Evolutionary conservation across 352 stramenopile genomes (phyloP).

Genomic region (Phytophthora crassamura): DNA sequence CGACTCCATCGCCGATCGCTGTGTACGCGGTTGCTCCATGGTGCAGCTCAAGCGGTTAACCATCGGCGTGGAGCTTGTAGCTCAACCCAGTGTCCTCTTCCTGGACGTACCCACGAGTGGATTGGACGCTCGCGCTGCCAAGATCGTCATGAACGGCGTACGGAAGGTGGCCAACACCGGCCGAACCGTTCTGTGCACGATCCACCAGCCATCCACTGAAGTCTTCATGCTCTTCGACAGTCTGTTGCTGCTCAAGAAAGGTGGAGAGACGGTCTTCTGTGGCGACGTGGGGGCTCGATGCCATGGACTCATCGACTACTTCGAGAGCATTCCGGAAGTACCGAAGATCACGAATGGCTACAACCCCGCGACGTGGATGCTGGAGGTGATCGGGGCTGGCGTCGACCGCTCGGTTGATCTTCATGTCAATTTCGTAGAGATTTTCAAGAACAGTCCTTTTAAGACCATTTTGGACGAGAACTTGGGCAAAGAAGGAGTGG

Average conservation of each 20-base stretch:
- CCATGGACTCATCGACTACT: conserved; percentile 48
- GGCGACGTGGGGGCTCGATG: conserved; percentile 38
- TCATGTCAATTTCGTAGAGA: too few species aligned
- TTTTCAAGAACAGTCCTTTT: too few species aligned
- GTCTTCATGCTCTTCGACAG: conserved; percentile 89
- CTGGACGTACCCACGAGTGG: conserved; percentile 87
- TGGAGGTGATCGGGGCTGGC: conserved; percentile 51
- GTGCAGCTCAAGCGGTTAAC: conserved; percentile 60
- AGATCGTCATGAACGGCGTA: conserved; percentile 85
- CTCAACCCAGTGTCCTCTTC: conserved; percentile 83
- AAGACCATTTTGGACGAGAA: too few species aligned
- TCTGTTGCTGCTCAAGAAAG: too few species aligned
- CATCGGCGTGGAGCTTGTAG: conserved; percentile 92
- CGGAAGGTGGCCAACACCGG: conserved; percentile 79
- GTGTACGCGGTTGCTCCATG: conserved; percentile 45
- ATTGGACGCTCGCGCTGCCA: conserved; percentile 82
- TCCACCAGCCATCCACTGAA: conserved; percentile 89
- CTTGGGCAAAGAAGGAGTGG: too few species aligned
- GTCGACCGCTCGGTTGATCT: too few species aligned
- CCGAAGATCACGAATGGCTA: conserved; percentile 48
- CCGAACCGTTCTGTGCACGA: conserved; percentile 87
- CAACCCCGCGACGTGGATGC: conserved; percentile 70
- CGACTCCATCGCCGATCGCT: conserved; percentile 42
- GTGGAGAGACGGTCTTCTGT: conserved; percentile 56
- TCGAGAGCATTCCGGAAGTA: conserved; percentile 47